Conservation (phyloP, 2,329 filamentous ascomycete genomes). For the Xylaria arbuscula region DNA sequence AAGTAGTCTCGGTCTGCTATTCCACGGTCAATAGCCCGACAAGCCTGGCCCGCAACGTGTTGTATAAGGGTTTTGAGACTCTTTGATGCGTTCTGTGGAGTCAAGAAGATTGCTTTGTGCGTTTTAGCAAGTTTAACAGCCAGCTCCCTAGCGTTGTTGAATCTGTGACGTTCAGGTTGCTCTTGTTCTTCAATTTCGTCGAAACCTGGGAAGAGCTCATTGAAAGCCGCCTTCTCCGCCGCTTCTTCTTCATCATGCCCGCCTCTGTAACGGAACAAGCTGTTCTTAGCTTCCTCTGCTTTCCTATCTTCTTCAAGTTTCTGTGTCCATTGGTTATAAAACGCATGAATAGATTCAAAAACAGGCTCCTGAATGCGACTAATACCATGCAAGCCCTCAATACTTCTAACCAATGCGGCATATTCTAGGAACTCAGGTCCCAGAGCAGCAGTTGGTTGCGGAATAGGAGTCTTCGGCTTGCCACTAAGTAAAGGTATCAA, state of each 20-base stretch:
- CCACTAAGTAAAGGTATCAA: slow-evolving; percentile 69
- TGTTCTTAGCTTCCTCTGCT: slow-evolving; percentile 77
- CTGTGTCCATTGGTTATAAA: slow-evolving; percentile 84
- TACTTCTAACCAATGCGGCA: slow-evolving; percentile 56
- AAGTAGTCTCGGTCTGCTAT: slow-evolving; percentile 67
- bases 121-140: slow-evolving; percentile 71
- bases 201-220: slow-evolving; percentile 83
- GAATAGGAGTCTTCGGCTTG: slow-evolving; percentile 46
- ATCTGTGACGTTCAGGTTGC: slow-evolving; percentile 46
- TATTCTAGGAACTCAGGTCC: slow-evolving; percentile 64
- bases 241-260: slow-evolving; percentile 81
- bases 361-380: slow-evolving; percentile 63
- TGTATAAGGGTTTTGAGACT: slow-evolving; percentile 60
- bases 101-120: slow-evolving; percentile 66
- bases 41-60: slow-evolving; percentile 56
- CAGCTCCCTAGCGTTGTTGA: slow-evolving; percentile 61
- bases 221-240: slow-evolving; percentile 77
- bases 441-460: slow-evolving; percentile 44
- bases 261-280: slow-evolving; percentile 86
- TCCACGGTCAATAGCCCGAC: slow-evolving; percentile 49
- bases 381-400: slow-evolving; percentile 61
- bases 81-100: slow-evolving; percentile 53
- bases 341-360: slow-evolving; percentile 74
- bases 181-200: slow-evolving; percentile 63
- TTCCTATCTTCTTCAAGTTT: slow-evolving; percentile 81